Conservation (phyloP, 2,329 filamentous ascomycete species). For the Helotiales sp. region DNA sequence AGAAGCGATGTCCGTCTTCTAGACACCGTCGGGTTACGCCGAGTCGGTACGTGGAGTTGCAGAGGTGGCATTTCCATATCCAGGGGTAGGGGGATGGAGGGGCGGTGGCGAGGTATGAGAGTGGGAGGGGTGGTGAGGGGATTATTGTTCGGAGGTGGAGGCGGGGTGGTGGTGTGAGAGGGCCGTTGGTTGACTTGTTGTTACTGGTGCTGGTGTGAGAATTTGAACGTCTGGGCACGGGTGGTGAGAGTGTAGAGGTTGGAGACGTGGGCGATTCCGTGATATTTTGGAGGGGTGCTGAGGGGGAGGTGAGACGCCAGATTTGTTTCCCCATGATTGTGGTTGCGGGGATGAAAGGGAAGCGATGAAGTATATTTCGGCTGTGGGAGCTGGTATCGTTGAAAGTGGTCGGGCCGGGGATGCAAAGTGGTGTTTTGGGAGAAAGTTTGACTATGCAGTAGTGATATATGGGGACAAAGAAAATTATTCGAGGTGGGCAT, state of each 20-base stretch:
- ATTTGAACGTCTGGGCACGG: background rate
- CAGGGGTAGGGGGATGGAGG: conserved; percentile 40
- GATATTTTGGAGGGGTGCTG: background rate
- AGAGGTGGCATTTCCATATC: conserved; percentile 47
- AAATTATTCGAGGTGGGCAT: background rate
- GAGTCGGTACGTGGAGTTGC: conserved; percentile 41
- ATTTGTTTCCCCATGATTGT: background rate
- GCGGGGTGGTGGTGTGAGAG: conserved; percentile 23
- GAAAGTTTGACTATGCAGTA: background rate
- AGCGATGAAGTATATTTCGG: too few relatives aligned
- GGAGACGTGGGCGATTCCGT: conserved; percentile 10
- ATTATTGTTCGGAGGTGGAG: conserved; percentile 32
- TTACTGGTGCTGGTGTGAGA: background rate
- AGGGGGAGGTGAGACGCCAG: background rate
- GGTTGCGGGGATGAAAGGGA: background rate
- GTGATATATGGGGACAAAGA: background rate
- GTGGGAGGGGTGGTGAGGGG: conserved; percentile 36
- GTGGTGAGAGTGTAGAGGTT: background rate
- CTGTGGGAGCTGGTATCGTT: too few relatives aligned
- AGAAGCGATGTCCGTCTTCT: conserved; percentile 39
- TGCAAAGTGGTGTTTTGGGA: too few relatives aligned
- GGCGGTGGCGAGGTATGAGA: conserved; percentile 34
- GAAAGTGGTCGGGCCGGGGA: too few relatives aligned
- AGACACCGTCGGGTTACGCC: conserved; percentile 46
- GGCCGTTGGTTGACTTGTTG: background rate